These are phyloP conservation scores for Saccharomyces pastorianus DNA, from an alignment of 1,139 yeast genomes.

Conservation along the genomic window DNA sequence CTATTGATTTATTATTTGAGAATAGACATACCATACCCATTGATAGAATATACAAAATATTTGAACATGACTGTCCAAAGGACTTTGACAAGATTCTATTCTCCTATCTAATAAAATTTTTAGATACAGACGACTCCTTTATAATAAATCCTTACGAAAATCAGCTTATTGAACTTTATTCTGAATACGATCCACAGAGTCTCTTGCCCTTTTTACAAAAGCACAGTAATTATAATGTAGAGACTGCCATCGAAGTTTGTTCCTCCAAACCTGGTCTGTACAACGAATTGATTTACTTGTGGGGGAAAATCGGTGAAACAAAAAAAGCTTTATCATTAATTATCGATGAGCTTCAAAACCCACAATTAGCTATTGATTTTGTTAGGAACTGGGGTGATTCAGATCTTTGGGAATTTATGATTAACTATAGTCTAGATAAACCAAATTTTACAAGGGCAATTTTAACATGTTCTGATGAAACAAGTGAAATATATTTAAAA, in stretches of 20 bases:
- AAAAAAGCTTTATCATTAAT: constrained; percentile 68
- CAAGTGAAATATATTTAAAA: constrained; percentile 55
- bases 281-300: constrained; percentile 70
- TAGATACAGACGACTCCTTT: constrained; percentile 41
- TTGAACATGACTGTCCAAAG: constrained; percentile 33
- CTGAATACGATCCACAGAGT: constrained; percentile 44
- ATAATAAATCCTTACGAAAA: constrained; percentile 54
- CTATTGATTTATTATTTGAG: constrained; percentile 52
- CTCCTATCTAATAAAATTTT: constrained; percentile 49
- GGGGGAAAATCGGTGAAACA: constrained; percentile 79
- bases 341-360: constrained; percentile 68
- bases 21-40: constrained; percentile 61
- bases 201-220: constrained; percentile 50
- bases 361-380: constrained; percentile 72
- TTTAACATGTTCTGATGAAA: constrained; percentile 59
- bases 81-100: constrained; percentile 50
- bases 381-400: constrained; percentile 61
- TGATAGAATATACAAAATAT: constrained; percentile 38
- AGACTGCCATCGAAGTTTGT: constrained; percentile 58
- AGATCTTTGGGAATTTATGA: constrained; percentile 71
- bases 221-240: constrained; percentile 53
- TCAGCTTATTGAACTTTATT: constrained; percentile 54
- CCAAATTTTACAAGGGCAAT: constrained; percentile 71
- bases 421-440: constrained; percentile 61
- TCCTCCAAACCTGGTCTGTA: constrained; percentile 41